Evolutionary conservation across 306 rosid species (phyloP).

Genomic region (Rosa multiflora): DNA sequence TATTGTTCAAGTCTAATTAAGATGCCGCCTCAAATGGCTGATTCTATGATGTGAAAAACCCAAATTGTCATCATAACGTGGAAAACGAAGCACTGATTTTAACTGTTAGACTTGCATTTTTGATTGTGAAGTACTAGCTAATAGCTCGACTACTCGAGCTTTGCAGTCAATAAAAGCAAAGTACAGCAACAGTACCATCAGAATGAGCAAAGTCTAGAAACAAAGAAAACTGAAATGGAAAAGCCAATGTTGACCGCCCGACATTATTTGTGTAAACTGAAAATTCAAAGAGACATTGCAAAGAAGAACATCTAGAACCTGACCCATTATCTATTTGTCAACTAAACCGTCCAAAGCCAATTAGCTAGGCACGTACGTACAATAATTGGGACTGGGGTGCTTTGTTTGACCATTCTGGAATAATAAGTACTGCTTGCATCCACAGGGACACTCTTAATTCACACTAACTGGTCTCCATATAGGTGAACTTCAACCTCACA

Average conservation of each 20-base stretch:
- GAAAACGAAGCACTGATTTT: neutral
- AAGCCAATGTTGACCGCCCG: neutral
- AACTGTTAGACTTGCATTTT: neutral
- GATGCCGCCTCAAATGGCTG: neutral
- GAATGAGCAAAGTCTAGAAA: no score
- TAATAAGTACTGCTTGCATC: neutral
- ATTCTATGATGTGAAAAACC: neutral
- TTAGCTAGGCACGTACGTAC: neutral
- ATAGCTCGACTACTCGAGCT: no score
- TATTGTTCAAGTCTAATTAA: neutral
- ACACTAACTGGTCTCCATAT: no score
- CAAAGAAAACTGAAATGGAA: no score
- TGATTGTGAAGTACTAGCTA: no score
- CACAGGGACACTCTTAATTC: neutral
- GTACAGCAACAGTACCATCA: no score
- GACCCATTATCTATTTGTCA: neutral
- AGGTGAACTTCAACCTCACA: neutral
- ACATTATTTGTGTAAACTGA: neutral
- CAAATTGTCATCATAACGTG: neutral
- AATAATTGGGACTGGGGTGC: neutral
- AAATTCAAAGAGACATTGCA: neutral
- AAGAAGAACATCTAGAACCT: neutral
- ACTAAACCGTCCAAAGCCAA: neutral
- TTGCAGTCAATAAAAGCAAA: no score
- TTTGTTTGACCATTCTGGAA: neutral